Evolutionary conservation across 2,329 filamentous ascomycete genomes (phyloP).

Genomic region (Pestalotiopsis sp.): DNA sequence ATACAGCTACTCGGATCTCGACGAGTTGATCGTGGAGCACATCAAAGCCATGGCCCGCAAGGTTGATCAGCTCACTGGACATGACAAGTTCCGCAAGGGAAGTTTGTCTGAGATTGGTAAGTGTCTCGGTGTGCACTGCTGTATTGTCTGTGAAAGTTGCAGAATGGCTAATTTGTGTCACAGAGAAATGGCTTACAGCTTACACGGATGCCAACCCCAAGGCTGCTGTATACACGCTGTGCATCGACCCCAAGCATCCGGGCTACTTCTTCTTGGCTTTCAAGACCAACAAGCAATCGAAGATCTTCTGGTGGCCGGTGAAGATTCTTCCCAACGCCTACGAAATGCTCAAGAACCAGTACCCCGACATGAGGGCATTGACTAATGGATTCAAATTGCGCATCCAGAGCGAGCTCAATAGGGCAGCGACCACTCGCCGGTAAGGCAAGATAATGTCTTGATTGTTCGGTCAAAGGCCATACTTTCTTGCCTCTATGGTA

Average conservation of each 20-base stretch:
- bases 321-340: slow-evolving; percentile 93
- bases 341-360: slow-evolving; percentile 84
- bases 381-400: slow-evolving; percentile 97
- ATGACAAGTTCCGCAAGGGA: slow-evolving; percentile 90
- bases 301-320: slow-evolving; percentile 78
- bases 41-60: slow-evolving; percentile 98
- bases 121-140: slow-evolving; percentile 35
- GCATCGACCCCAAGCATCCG: slow-evolving; percentile 86
- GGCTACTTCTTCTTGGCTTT: slow-evolving; percentile 97
- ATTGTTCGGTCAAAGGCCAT: neutral
- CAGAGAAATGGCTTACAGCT: slow-evolving; percentile 93
- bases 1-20: slow-evolving; percentile 92
- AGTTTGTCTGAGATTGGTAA: slow-evolving; percentile 83
- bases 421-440: slow-evolving; percentile 35
- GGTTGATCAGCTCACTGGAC: slow-evolving; percentile 91
- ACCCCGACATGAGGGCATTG: slow-evolving; percentile 91
- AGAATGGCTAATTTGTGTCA: slow-evolving; percentile 23
- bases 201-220: slow-evolving; percentile 96
- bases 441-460: neutral
- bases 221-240: slow-evolving; percentile 93
- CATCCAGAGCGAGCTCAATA: slow-evolving; percentile 67
- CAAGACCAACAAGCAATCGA: slow-evolving; percentile 80
- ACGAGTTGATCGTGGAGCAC: slow-evolving; percentile 95
- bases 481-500: neutral
- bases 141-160: neutral